A percentile compares a stretch with the other conserved stretches of the same genome.
phyloP scores from a whole-genome alignment of 805 yeast species.

The Nakazawaea peltata region DNA sequence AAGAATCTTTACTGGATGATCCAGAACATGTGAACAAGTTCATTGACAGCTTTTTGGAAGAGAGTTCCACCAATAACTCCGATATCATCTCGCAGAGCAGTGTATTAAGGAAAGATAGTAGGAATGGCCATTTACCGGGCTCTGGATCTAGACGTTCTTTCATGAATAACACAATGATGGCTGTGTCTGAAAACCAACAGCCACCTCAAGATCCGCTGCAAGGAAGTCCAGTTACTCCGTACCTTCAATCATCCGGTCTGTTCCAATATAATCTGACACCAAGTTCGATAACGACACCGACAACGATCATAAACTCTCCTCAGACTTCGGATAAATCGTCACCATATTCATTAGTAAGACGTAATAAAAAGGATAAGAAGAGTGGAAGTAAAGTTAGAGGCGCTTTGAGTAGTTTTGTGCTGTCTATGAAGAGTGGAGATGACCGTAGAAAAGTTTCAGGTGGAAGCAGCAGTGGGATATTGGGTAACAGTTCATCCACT shows the following conservation, averaged over 20 bases:
- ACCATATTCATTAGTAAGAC: not conserved
- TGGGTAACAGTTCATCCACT: slow-evolving; percentile 5
- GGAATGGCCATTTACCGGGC: too few species aligned
- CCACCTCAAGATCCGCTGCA: too few species aligned
- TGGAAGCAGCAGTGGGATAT: not conserved
- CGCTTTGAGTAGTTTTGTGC: slow-evolving; percentile 42
- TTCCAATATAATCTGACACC: slow-evolving; percentile 10
- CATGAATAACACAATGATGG: too few species aligned
- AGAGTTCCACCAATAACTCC: slow-evolving; percentile 9
- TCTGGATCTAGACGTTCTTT: too few species aligned
- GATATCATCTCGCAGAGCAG: slow-evolving; percentile 1
- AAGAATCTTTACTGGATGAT: slow-evolving; percentile 5
- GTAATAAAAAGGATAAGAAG: not conserved
- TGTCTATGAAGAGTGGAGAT: slow-evolving; percentile 16
- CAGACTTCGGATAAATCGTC: slow-evolving; percentile 3
- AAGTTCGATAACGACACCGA: too few species aligned
- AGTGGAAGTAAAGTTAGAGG: slow-evolving; percentile 49
- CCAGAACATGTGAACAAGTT: slow-evolving; percentile 8
- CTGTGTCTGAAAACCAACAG: too few species aligned
- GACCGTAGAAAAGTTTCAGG: slow-evolving; percentile 7
- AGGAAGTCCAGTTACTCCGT: slow-evolving; percentile 10
- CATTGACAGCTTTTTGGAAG: slow-evolving; percentile 8
- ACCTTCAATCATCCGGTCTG: slow-evolving; percentile 4
- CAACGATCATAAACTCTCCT: slow-evolving; percentile 12
- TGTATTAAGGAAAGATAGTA: not conserved